These are phyloP conservation scores for Skeletonema grethae DNA, from an alignment of 108 stramenopile genomes.

Conservation along the genomic window DNA sequence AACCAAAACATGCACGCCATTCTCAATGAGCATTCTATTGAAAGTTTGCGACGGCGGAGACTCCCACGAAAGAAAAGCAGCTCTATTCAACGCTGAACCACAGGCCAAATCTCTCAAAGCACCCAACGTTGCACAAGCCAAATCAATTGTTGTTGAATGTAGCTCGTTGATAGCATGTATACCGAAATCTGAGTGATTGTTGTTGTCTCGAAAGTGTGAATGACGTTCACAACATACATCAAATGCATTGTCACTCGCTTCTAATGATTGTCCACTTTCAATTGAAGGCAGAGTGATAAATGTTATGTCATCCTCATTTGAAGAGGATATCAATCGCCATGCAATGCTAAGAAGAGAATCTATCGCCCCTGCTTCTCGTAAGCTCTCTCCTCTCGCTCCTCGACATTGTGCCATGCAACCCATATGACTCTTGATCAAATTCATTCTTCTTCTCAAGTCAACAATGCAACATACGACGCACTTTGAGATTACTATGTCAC, in stretches of 20 bases:
- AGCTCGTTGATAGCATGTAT: constrained; percentile 20
- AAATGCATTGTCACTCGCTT: background rate
- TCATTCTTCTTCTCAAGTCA: constrained; percentile 26
- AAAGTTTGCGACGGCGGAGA: constrained; percentile 1
- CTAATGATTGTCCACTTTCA: background rate
- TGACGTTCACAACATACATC: constrained; percentile 17
- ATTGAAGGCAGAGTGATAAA: constrained; percentile 6
- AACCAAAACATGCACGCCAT: constrained; percentile 39
- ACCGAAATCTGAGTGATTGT: background rate
- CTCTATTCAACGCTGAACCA: constrained; percentile 49
- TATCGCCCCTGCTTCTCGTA: constrained; percentile 49
- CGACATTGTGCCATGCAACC: constrained; percentile 54
- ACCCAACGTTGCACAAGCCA: constrained; percentile 43
- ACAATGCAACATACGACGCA: constrained; percentile 31
- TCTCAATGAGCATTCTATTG: constrained; percentile 3
- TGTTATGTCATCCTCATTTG: constrained; percentile 1
- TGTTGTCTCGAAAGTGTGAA: constrained; percentile 14
- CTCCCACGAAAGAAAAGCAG: constrained; percentile 47
- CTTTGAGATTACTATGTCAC: background rate
- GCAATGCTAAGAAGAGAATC: constrained; percentile 30
- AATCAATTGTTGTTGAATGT: constrained; percentile 22
- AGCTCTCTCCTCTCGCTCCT: constrained; percentile 37
- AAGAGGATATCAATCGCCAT: constrained; percentile 23
- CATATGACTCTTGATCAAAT: constrained; percentile 35
- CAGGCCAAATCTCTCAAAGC: constrained; percentile 56